Conservation (phyloP, 192 early-diverging fungal genomes). For the Jimgerdemannia lactiflua region DNA sequence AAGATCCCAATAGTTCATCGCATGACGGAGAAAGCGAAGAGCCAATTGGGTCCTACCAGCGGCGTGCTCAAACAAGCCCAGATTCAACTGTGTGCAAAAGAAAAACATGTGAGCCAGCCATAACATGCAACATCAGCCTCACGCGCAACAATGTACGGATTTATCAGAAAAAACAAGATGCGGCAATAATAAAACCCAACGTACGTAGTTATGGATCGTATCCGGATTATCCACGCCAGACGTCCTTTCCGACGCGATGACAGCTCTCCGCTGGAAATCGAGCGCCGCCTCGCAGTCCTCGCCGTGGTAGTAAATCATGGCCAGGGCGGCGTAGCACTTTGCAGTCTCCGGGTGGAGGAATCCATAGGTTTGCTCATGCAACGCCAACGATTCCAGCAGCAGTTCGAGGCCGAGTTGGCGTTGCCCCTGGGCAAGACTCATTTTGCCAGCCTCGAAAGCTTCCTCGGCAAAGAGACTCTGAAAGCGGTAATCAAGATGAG, state of each 20-base stretch:
- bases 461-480: constrained; percentile 83
- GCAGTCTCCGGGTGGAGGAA: constrained; percentile 88
- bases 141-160: constrained; percentile 10
- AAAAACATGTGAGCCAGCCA: not conserved
- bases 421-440: constrained; percentile 76
- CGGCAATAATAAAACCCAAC: not conserved
- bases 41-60: constrained; percentile 67
- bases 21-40: constrained; percentile 80
- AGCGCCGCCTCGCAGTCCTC: constrained; percentile 59
- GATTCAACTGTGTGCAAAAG: constrained; percentile 54
- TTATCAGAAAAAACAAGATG: not conserved
- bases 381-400: constrained; percentile 72
- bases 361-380: constrained; percentile 94
- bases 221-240: constrained; percentile 84
- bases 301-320: constrained; percentile 77
- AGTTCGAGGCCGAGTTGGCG: constrained; percentile 79
- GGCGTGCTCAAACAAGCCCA: constrained; percentile 89
- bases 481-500: constrained; percentile 1
- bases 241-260: constrained; percentile 82
- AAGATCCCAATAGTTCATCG: constrained; percentile 77
- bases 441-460: constrained; percentile 81
- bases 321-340: constrained; percentile 79
- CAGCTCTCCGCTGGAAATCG: constrained; percentile 77
- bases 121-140: not conserved
- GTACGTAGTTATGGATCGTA: constrained; percentile 85